These are phyloP conservation scores for Blastocystis sp. DNA, from an alignment of 352 stramenopile genomes.

Conservation along the genomic window DNA sequence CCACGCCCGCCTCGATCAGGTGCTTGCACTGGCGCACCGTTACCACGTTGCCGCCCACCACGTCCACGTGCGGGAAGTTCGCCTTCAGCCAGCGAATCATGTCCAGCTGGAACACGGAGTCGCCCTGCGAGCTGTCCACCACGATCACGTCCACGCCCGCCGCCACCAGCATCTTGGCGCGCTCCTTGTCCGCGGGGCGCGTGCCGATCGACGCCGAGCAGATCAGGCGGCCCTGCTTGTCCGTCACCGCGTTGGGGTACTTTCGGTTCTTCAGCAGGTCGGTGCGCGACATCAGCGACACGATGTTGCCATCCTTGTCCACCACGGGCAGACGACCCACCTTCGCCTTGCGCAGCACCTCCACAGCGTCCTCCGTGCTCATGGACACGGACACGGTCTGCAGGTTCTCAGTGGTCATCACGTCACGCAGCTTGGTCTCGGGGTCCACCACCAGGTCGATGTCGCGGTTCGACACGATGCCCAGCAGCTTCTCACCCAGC, in stretches of 20 bases:
- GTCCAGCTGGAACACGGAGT: constrained; percentile 90
- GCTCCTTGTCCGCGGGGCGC: constrained; percentile 88
- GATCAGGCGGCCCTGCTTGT: constrained; percentile 89
- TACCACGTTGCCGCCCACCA: constrained; percentile 98
- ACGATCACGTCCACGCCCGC: constrained; percentile 97
- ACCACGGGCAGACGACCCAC: constrained; percentile 99
- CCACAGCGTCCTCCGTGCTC: constrained; percentile 74
- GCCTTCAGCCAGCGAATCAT: constrained; percentile 86
- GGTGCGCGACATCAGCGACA: constrained; percentile 94
- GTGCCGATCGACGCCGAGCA: constrained; percentile 97
- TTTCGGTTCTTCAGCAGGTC: constrained; percentile 96
- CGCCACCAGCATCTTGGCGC: constrained; percentile 81
- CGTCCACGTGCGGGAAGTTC: constrained; percentile 88
- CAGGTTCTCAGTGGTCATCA: constrained; percentile 79
- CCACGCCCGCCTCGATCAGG: constrained; percentile 94
- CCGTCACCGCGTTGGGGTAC: constrained; percentile 92
- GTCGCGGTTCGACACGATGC: constrained; percentile 97
- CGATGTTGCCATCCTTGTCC: constrained; percentile 91
- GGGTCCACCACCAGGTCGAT: constrained; percentile 96
- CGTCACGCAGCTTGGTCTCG: constrained; percentile 79
- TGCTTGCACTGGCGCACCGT: constrained; percentile 93
- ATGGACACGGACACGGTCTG: constrained; percentile 74
- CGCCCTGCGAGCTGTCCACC: constrained; percentile 97
- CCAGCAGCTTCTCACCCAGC: constrained; percentile 91
- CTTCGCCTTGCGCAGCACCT: constrained; percentile 91